Percentiles rank a stretch among this genome's conserved stretches.
Evolutionary conservation across 83 land plant genomes (phyloP).

Genomic region (Diphasiastrum complanatum): DNA sequence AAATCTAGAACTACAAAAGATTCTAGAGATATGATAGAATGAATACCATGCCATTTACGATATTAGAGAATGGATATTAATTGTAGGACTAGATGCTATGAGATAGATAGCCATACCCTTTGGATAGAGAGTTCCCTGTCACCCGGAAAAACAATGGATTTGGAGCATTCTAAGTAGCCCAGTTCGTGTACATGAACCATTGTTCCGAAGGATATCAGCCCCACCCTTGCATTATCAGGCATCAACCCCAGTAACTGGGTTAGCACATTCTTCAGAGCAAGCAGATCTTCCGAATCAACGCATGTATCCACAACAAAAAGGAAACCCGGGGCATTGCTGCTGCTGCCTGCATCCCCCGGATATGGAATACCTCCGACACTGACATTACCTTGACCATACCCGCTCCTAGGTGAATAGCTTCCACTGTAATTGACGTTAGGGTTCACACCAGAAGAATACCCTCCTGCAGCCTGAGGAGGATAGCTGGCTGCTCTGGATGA

Average conservation of each 20-base stretch:
- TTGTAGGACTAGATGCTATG: no score
- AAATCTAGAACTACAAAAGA: no score
- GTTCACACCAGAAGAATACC: neutral
- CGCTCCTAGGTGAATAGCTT: constrained; percentile 2
- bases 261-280: constrained; percentile 59
- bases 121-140: constrained; percentile 59
- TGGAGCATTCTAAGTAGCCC: constrained; percentile 47
- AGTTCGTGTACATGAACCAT: constrained; percentile 81
- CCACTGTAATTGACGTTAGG: neutral
- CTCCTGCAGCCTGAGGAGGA: constrained; percentile 9
- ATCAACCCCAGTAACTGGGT: constrained; percentile 41
- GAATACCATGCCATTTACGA: no score
- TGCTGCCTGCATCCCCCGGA: no score
- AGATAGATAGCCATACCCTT: constrained; percentile 60
- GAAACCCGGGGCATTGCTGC: constrained; percentile 27
- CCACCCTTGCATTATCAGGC: constrained; percentile 76
- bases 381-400: neutral
- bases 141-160: constrained; percentile 61
- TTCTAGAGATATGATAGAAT: no score
- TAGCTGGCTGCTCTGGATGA: neutral
- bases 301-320: constrained; percentile 84
- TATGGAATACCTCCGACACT: constrained; percentile 29
- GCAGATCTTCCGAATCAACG: constrained; percentile 48
- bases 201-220: constrained; percentile 62
- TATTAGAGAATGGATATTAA: no score